Evolutionary conservation across 2,329 filamentous ascomycete genomes (phyloP).

Genomic region (Aspergillus persii): DNA sequence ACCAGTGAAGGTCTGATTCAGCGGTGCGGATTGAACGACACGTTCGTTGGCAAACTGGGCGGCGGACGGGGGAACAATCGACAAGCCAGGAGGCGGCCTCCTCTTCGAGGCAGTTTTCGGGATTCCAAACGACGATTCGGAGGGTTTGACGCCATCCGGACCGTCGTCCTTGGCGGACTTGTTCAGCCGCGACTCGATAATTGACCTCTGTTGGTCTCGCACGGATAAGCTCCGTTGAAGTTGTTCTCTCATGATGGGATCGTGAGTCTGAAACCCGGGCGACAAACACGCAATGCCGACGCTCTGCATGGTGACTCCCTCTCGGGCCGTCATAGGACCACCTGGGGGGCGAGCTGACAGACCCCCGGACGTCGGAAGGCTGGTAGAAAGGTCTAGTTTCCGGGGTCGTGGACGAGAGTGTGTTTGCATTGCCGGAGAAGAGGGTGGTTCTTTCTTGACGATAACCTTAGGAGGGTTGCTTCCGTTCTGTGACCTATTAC

Average conservation of each 20-base stretch:
- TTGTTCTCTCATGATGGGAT: constrained; percentile 95
- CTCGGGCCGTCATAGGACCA: constrained; percentile 69
- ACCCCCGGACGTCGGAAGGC: constrained; percentile 44
- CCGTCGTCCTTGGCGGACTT: constrained; percentile 80
- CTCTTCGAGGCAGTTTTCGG: constrained; percentile 45
- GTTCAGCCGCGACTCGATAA: constrained; percentile 88
- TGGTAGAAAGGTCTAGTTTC: constrained; percentile 47
- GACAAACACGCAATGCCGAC: constrained; percentile 92
- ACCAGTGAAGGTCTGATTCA: constrained; percentile 93
- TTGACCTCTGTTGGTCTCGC: constrained; percentile 86
- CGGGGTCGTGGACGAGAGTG: constrained; percentile 54
- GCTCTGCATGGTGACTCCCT: constrained; percentile 81
- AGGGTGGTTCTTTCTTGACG: constrained; percentile 89
- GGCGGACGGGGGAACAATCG: constrained; percentile 91
- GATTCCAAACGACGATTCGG: constrained; percentile 43
- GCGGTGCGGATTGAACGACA: constrained; percentile 92
- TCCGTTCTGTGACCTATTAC: constrained; percentile 40
- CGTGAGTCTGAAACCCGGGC: constrained; percentile 91
- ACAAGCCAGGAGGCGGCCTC: constrained; percentile 78
- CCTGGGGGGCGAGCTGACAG: constrained; percentile 66
- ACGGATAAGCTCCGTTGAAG: constrained; percentile 91
- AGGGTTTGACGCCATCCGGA: constrained; percentile 57
- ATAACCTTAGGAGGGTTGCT: constrained; percentile 72
- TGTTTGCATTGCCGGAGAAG: constrained; percentile 72
- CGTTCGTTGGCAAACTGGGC: constrained; percentile 90